Conservation (phyloP, 2,329 filamentous ascomycete genomes). For the Sporothrix pallida region DNA sequence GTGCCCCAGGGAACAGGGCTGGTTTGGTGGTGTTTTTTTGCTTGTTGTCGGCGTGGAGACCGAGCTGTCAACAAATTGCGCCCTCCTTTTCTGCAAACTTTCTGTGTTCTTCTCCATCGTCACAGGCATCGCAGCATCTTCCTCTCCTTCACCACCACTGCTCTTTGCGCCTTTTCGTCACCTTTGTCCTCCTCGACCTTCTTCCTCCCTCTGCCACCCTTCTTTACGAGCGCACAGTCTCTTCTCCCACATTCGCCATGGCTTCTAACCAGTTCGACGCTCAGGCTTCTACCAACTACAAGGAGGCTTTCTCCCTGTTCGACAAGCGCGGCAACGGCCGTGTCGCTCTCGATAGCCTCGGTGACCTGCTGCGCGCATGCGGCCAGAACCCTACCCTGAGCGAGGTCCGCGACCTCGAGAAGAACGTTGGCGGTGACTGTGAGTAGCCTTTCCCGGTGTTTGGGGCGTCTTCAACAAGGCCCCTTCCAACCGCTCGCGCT, state of each 20-base stretch:
- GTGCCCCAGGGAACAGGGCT: not conserved
- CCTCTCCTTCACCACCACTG: not conserved
- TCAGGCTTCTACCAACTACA: constrained; percentile 94
- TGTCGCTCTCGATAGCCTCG: constrained; percentile 82
- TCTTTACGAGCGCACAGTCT: not conserved
- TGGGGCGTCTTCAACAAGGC: no score
- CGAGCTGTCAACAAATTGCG: constrained; percentile 28
- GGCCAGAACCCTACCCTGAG: constrained; percentile 96
- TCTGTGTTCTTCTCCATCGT: not conserved
- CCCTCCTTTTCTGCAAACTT: constrained; percentile 14
- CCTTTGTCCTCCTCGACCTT: not conserved
- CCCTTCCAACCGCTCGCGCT: not conserved
- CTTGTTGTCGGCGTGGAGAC: constrained; percentile 13
- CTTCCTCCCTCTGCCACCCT: not conserved
- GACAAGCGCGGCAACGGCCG: constrained; percentile 98
- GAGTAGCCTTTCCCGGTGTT: constrained; percentile 52
- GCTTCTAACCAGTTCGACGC: constrained; percentile 59
- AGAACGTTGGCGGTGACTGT: constrained; percentile 90
- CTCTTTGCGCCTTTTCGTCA: not conserved
- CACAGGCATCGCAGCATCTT: constrained; percentile 12
- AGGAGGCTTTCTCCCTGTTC: constrained; percentile 99
- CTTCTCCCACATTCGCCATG: constrained; percentile 45
- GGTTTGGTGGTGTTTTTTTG: constrained; percentile 17
- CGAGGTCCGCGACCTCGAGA: constrained; percentile 92
- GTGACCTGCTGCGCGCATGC: constrained; percentile 93